phyloP scores from a whole-genome alignment of 2,329 filamentous ascomycete genomes.

The Nectriaceae sp. region DNA sequence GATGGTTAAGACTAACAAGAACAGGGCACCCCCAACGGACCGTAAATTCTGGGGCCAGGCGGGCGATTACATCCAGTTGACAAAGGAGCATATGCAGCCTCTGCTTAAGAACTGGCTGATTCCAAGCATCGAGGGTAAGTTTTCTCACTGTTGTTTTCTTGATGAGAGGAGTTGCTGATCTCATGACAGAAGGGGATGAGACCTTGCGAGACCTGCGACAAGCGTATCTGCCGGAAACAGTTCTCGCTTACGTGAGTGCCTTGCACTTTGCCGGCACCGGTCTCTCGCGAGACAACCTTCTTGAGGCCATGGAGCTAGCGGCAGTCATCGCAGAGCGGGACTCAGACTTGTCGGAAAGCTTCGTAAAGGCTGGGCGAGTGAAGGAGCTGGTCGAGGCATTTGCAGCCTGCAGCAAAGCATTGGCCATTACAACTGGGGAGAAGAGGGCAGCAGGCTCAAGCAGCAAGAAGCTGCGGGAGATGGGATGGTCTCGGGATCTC shows the following conservation, averaged over 20 bases:
- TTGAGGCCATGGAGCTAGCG: conserved; percentile 86
- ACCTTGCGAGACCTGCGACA: conserved; percentile 68
- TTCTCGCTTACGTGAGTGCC: conserved; percentile 81
- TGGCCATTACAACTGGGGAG: conserved; percentile 57
- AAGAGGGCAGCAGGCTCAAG: conserved; percentile 52
- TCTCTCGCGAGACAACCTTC: conserved; percentile 73
- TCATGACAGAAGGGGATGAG: conserved; percentile 52
- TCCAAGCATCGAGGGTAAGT: conserved; percentile 55
- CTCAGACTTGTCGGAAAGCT: conserved; percentile 65
- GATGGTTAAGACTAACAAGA: conserved; percentile 27
- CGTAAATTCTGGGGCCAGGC: conserved; percentile 57
- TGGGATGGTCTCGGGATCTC: conserved; percentile 64
- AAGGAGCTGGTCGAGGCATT: conserved; percentile 75
- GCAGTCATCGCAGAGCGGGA: conserved; percentile 71
- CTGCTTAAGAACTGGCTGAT: conserved; percentile 68
- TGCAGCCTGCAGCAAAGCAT: conserved; percentile 74
- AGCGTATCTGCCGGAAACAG: conserved; percentile 80
- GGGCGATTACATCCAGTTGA: conserved; percentile 53
- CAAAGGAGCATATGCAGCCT: conserved; percentile 59
- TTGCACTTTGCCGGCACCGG: conserved; percentile 77
- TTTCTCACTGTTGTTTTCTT: background rate
- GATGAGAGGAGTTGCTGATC: conserved; percentile 11
- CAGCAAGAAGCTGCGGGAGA: conserved; percentile 62
- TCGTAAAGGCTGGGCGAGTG: conserved; percentile 68
- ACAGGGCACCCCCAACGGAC: conserved; percentile 35